Conservation (phyloP, 805 yeast genomes). For the Metschnikowia peoriensis region DNA sequence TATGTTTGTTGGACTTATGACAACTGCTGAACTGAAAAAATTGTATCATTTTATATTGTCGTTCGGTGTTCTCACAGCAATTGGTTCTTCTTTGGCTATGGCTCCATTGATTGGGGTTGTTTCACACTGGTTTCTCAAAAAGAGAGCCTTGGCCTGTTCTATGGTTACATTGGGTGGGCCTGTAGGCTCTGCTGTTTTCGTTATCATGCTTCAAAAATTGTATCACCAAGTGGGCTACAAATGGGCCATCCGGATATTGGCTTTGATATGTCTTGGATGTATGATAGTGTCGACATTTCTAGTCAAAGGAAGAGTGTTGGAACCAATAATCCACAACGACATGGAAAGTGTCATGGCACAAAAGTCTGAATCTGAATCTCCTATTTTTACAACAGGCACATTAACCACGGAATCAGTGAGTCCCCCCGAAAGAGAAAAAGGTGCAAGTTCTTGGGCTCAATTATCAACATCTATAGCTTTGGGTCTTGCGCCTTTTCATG, state of each 20-base stretch:
- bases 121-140: conserved; percentile 44
- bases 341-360: not conserved
- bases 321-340: not conserved
- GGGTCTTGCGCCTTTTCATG: conserved; percentile 33
- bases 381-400: not conserved
- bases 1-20: conserved; percentile 39
- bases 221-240: conserved; percentile 49
- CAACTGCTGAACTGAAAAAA: conserved; percentile 42
- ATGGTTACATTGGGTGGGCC: conserved; percentile 51
- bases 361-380: not conserved
- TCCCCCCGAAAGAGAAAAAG: not conserved
- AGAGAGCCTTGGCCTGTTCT: conserved; percentile 46
- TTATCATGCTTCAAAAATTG: conserved; percentile 50
- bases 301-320: conserved; percentile 6
- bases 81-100: conserved; percentile 43
- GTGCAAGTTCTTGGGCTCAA: not conserved
- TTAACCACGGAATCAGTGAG: not conserved
- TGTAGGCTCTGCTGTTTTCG: conserved; percentile 52
- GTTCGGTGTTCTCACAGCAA: conserved; percentile 44
- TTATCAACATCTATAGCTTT: not conserved
- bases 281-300: conserved; percentile 13
- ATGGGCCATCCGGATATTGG: conserved; percentile 53
- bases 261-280: conserved; percentile 44
- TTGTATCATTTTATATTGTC: conserved; percentile 54
- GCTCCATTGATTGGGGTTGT: conserved; percentile 43